Conservation (phyloP, 2,329 filamentous ascomycete genomes). For the Monilinia fructigena region DNA sequence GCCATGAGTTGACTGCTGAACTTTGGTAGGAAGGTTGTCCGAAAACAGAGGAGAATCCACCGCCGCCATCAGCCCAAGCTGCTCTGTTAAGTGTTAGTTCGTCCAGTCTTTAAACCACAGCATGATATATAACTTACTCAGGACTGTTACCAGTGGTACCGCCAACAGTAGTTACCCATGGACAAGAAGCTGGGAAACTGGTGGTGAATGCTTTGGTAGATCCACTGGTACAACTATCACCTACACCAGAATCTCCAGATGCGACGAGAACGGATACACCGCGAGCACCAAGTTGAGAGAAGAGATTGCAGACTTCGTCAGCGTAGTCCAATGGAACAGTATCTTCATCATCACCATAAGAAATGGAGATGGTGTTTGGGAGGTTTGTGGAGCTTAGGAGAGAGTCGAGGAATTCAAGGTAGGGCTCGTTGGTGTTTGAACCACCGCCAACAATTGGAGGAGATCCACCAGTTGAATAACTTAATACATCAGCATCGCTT, state of each 20-base stretch:
- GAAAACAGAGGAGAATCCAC: constrained; percentile 47
- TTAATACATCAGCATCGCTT: neutral
- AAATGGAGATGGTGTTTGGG: constrained; percentile 59
- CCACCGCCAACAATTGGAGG: constrained; percentile 48
- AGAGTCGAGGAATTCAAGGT: constrained; percentile 61
- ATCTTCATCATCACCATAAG: constrained; percentile 54
- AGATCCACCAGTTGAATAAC: constrained; percentile 57
- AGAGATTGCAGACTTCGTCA: constrained; percentile 50
- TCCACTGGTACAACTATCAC: constrained; percentile 36
- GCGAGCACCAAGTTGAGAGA: constrained; percentile 53
- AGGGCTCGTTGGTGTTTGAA: constrained; percentile 65
- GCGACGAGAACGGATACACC: constrained; percentile 51
- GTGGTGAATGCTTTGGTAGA: constrained; percentile 49
- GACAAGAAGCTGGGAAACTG: constrained; percentile 50
- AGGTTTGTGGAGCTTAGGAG: constrained; percentile 53
- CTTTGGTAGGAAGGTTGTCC: constrained; percentile 46
- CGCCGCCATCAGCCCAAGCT: constrained; percentile 40
- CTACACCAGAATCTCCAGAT: constrained; percentile 50
- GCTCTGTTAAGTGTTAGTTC: constrained; percentile 17
- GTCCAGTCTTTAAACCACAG: neutral
- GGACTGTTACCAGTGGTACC: constrained; percentile 36
- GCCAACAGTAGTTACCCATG: constrained; percentile 52
- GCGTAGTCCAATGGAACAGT: constrained; percentile 55
- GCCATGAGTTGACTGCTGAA: constrained; percentile 44
- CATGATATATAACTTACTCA: constrained; percentile 24